Base-by-base conservation (phyloP, 2,329 filamentous ascomycete genomes). In the Didymella segeticola region DNA sequence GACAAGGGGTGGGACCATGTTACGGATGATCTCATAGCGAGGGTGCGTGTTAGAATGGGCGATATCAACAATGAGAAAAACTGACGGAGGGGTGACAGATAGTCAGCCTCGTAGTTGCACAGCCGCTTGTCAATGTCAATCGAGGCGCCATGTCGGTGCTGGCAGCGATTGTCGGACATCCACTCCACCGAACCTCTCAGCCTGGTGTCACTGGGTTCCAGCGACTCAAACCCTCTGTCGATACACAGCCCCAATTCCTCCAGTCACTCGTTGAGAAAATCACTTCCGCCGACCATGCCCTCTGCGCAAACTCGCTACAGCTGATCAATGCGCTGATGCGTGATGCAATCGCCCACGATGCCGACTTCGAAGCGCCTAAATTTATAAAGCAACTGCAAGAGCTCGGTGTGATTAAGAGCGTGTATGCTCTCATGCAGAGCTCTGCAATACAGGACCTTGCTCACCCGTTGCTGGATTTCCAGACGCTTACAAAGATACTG, bases 1-100 rank as follows among this genome's bases (percentile, higher is more conserved):
- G 95, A 98, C 77, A 96, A 97, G 84, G 95, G 95, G 54, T 99
- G 95, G 95, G 93, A 98, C 60, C 86, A 89, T 56, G 90, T 93
- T 67, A 87, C 90, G 14, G 82, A 86, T 53, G 89, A 91, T 66
- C 79, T 93, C 43, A 86, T 89, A 53, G 81, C 84, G 72, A 80
- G 86, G 75, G 86, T 88, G 77, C 71, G 81, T 68, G 42, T 68
- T 12, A 15, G 14, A 29, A 6, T 30, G 45, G 39, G 23, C 8
- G 20, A 17, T 19, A 19, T 26, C 34, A 14, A 27, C 19, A 20
- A 33, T 22, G 30, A 29, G 12, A 27, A 43, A 38, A 46, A 48
- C 51, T 54, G 51, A 54, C 51, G 46, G 51, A 49, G 45, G 30
- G 29, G 23, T 49, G 31, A 52, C 50, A 88, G 80, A 86, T 96